Percentiles rank a stretch among this genome's conserved stretches.
Evolutionary conservation across 495 filamentous ascomycete species (phyloP).

Genomic region (Staphylotrichum longicolle): DNA sequence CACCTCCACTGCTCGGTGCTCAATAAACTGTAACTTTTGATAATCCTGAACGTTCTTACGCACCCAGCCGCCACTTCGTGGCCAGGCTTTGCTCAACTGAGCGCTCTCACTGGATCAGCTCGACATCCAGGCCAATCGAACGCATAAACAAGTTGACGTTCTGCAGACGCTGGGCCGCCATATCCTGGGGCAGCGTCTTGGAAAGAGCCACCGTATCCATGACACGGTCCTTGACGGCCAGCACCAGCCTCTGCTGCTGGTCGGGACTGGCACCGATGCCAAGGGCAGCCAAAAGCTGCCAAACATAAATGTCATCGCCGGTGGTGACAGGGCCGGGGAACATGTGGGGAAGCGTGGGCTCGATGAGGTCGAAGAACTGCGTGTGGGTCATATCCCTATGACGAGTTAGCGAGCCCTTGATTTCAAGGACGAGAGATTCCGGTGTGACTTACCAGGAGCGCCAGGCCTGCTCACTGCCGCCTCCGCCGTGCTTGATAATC

Average conservation of each 20-base stretch:
- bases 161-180: constrained; percentile 73
- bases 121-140: constrained; percentile 95
- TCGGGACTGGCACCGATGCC: constrained; percentile 88
- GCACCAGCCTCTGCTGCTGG: constrained; percentile 89
- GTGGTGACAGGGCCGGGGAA: constrained; percentile 83
- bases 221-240: constrained; percentile 96
- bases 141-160: constrained; percentile 99
- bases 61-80: neutral
- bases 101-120: constrained; percentile 70
- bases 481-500: constrained; percentile 77
- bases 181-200: constrained; percentile 82
- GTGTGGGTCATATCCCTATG: constrained; percentile 66
- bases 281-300: constrained; percentile 94
- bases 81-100: neutral
- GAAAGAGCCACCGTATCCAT: constrained; percentile 90
- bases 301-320: constrained; percentile 89
- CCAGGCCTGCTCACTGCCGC: constrained; percentile 68
- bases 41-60: constrained; percentile 13
- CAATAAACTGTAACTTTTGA: constrained; percentile 10
- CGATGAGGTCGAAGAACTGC: constrained; percentile 78
- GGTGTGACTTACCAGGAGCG: constrained; percentile 67
- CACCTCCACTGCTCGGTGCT: neutral
- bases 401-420: constrained; percentile 19
- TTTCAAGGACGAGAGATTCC: neutral
- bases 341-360: constrained; percentile 75